Evolutionary conservation across 345 rosid genomes (phyloP), one percentile per base, ranked within the genome.

Genomic region (Camelina neglecta): DNA sequence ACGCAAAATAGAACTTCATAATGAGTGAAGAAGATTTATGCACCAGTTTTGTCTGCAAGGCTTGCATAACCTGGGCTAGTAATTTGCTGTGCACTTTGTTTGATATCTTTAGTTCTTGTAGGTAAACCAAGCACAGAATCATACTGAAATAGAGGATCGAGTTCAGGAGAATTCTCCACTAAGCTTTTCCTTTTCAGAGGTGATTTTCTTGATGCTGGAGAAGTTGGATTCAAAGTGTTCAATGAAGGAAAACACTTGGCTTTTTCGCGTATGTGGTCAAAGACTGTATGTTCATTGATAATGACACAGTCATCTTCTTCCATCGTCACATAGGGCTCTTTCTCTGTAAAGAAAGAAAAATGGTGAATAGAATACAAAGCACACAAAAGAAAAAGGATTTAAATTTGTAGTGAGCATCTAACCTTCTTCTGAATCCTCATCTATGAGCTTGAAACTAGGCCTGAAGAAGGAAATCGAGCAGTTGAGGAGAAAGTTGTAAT

Each of bases 361-460:
- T 67, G 49, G 49, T 44, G 60, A 58, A 73, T 69, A 63, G 31
- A 56, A 47, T 12, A 74, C 53, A 61, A 71, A 26, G 58, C 11
- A 33, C 15, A 45, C 59, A 41, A 50, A 58, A 67, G 45, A 18
- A 8, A 13, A 31, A 13, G 11, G 9, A 57, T 53, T 24, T 12
- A 54, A 23, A 55, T 20, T 63, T 20, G 64, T 68, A 36, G 20
- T 24, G 18, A 4, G 31, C 58, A 71, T 60, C 60, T 73, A 84
- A 91, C 95, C 93, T 85, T 82, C 95, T 65, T 64, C 89, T 38
- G 78, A 31, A n/a, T 92, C 96, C 70, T 94, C 96, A 73, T 90
- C 95, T 74, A 94, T 35, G 84, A 94, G 98, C 53, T 74, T 82
- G 89, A 94, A 94, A 82, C 90, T 92, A 60, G 98, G 98, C 85